Base-by-base conservation (phyloP, 305 asterid species). In the Fraxinus nigra region DNA sequence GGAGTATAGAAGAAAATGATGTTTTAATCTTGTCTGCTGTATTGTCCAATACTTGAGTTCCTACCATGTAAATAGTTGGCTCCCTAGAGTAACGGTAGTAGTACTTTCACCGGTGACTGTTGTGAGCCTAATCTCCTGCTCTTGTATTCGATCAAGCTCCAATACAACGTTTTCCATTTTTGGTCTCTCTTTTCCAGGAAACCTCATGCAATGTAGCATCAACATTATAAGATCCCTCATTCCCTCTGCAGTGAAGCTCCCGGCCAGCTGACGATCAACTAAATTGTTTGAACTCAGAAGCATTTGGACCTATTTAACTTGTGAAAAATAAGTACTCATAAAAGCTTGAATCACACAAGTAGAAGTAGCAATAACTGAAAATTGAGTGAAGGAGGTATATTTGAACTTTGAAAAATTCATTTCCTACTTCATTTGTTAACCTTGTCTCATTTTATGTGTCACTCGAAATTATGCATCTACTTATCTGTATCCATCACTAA, bases 211-310 rank as follows among this genome's bases (percentile, higher is more conserved):
- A 77, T 84, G 81, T 73, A 91, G n/a, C 51, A 87, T 86, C 77
- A 90, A 40, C 85, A 76, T 88, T 43, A 92, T 73, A 18, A 92
- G 79, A 82, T 92, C 95, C 77, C 72, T 85, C 93, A 91, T 91
- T 5, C 92, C 97, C 79, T 90, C 96, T 4, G 83, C 83, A 0
- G 95, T 94, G 83, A 88, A 94, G 87, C 88, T 89, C 63, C 95
- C 91, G 0, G 11, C 8, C 76, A 92, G 67, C 54, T 92, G 83
- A 54, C 81, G 84, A 80, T 92, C 97, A 38, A 93, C 86, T 78
- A 88, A 77, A 65, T 83, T 74, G 11, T 88, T 81, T 24, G 75
- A 81, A 77, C 80, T 84, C 78, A 89, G 80, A 78, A 75, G 89
- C 11, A 46, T 88, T 82, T 89, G 89, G 16, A 92, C 88, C 98